Evolutionary conservation across 495 filamentous ascomycete genomes (phyloP).

Genomic region (Letharia columbiana): DNA sequence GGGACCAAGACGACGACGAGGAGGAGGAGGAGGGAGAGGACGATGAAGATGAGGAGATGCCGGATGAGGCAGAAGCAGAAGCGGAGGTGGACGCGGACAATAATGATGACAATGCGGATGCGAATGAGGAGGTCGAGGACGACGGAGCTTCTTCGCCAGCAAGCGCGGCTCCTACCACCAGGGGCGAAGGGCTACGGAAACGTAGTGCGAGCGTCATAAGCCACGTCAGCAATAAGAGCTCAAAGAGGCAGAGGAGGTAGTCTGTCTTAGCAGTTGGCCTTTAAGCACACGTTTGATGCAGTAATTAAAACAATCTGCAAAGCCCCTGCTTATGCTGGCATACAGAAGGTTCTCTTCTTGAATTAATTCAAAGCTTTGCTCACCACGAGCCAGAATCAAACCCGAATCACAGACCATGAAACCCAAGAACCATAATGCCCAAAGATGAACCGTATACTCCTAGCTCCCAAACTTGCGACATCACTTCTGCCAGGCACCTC

Average conservation of each 20-base stretch:
- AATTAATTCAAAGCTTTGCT: background rate
- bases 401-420: background rate
- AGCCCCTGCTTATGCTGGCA: background rate
- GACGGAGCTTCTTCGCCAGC: constrained; percentile 11
- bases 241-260: constrained; percentile 23
- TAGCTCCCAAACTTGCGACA: background rate
- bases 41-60: constrained; percentile 13
- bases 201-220: constrained; percentile 28
- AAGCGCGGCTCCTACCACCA: constrained; percentile 5
- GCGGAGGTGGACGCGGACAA: constrained; percentile 11
- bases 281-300: background rate
- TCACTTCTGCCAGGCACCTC: background rate
- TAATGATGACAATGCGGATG: constrained; percentile 12
- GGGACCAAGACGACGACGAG: constrained; percentile 13
- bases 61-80: constrained; percentile 5
- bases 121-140: constrained; percentile 12
- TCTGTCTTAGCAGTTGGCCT: background rate
- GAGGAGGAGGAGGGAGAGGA: constrained; percentile 16
- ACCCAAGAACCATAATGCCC: background rate
- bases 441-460: background rate
- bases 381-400: background rate
- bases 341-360: background rate
- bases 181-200: constrained; percentile 19
- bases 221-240: constrained; percentile 25
- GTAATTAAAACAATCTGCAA: background rate